Conservation (phyloP, 768 basidiomycete species). For the Collybiopsis luxurians region DNA sequence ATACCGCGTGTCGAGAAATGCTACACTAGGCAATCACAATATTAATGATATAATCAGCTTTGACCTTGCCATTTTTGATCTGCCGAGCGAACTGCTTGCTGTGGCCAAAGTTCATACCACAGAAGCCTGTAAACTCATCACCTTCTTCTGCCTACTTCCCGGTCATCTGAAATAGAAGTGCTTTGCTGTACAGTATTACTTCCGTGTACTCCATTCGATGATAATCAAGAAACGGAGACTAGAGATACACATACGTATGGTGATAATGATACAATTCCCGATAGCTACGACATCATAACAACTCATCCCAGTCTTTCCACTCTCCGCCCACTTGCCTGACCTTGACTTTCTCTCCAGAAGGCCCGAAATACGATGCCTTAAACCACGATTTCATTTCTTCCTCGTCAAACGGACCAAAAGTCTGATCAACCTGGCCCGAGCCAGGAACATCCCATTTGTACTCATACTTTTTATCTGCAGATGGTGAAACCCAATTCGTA, state of each 20-base stretch:
- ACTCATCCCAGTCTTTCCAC: conserved; percentile 75
- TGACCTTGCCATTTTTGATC: too few species aligned
- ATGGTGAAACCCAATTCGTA: conserved; percentile 70
- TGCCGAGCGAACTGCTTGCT: too few species aligned
- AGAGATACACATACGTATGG: conserved; percentile 15
- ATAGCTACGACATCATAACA: conserved; percentile 40
- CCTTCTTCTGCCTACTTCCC: too few species aligned
- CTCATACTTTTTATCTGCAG: conserved; percentile 73
- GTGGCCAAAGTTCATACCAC: too few species aligned
- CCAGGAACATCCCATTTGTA: conserved; percentile 74
- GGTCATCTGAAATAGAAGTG: too few species aligned
- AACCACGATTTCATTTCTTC: conserved; percentile 81
- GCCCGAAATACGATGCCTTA: conserved; percentile 79
- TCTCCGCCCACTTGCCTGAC: conserved; percentile 63
- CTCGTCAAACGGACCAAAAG: conserved; percentile 80
- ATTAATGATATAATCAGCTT: too few species aligned
- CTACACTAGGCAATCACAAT: too few species aligned
- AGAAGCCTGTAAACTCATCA: too few species aligned
- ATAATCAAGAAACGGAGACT: too few species aligned
- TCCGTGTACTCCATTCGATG: too few species aligned
- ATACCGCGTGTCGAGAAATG: too few species aligned
- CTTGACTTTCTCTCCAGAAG: conserved; percentile 72
- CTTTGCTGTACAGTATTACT: too few species aligned
- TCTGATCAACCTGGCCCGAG: conserved; percentile 42
- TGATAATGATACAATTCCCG: conserved; percentile 4